Conservation (phyloP, 192 early-diverging fungal genomes). For the Gamsiella multidivaricata region DNA sequence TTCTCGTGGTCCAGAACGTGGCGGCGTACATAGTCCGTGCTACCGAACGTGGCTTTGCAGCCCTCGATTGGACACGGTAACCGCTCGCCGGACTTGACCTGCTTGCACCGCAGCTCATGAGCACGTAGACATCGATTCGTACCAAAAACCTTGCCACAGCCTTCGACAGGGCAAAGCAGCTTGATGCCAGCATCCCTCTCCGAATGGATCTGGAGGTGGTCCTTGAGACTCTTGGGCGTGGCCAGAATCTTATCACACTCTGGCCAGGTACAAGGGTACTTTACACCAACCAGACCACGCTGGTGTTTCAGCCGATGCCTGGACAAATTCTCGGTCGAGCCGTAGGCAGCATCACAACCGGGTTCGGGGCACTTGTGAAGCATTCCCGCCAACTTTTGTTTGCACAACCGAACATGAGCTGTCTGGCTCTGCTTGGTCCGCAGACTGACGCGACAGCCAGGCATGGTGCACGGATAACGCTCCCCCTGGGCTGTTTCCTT, state of each 20-base stretch:
- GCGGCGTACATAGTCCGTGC: slow-evolving; percentile 50
- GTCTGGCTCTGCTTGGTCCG: slow-evolving; percentile 45
- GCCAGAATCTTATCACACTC: slow-evolving; percentile 45
- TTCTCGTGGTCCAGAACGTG: slow-evolving; percentile 55
- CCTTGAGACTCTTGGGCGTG: slow-evolving; percentile 47
- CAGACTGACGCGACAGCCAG: slow-evolving; percentile 37
- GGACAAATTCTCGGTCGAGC: slow-evolving; percentile 43
- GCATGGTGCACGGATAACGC: slow-evolving; percentile 27
- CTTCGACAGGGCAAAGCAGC: slow-evolving; percentile 32
- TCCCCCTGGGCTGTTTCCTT: slow-evolving; percentile 30
- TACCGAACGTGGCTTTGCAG: slow-evolving; percentile 42
- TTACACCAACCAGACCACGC: slow-evolving; percentile 41
- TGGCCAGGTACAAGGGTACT: slow-evolving; percentile 48
- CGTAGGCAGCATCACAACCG: slow-evolving; percentile 42
- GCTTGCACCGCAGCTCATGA: slow-evolving; percentile 47
- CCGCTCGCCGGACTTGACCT: slow-evolving; percentile 46
- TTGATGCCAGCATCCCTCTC: slow-evolving; percentile 47
- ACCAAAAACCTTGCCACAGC: slow-evolving; percentile 48
- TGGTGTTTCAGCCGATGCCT: slow-evolving; percentile 45
- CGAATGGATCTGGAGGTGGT: slow-evolving; percentile 46
- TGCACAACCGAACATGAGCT: slow-evolving; percentile 37
- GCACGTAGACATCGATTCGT: slow-evolving; percentile 47
- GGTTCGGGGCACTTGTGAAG: slow-evolving; percentile 37
- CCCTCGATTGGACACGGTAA: slow-evolving; percentile 37
- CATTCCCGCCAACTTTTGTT: slow-evolving; percentile 35